A percentile compares a stretch with the other conserved stretches of the same genome.
These are phyloP conservation scores for Wickerhamiella kurtzmanii DNA, from an alignment of 805 yeast species.

Conservation along the genomic window DNA sequence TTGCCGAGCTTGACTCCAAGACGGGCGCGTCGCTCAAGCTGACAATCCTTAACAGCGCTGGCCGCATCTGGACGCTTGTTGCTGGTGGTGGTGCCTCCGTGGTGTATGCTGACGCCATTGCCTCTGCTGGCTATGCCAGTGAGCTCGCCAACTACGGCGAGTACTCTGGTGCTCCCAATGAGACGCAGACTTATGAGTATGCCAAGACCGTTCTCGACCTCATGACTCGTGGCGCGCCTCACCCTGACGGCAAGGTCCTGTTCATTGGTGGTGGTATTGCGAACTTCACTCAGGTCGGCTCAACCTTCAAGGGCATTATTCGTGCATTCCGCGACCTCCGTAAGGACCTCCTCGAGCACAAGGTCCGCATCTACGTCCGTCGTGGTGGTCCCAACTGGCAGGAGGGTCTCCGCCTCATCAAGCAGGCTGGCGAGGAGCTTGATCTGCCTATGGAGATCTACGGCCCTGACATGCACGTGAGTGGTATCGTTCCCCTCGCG, in stretches of 20 bases:
- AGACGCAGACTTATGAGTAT: slow-evolving; percentile 34
- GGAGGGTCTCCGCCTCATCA: slow-evolving; percentile 34
- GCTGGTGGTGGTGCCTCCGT: slow-evolving; percentile 39
- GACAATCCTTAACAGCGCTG: slow-evolving; percentile 31
- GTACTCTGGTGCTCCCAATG: slow-evolving; percentile 37
- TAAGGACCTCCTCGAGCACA: slow-evolving; percentile 27
- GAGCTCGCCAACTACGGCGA: slow-evolving; percentile 37
- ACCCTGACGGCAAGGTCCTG: slow-evolving; percentile 30
- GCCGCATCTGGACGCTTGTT: slow-evolving; percentile 35
- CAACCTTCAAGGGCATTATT: slow-evolving; percentile 37
- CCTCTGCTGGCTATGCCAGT: slow-evolving; percentile 33
- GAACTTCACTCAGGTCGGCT: slow-evolving; percentile 36
- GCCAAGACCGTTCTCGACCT: slow-evolving; percentile 35
- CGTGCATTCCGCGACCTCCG: slow-evolving; percentile 34
- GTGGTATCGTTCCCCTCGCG: slow-evolving; percentile 35
- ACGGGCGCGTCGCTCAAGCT: slow-evolving; percentile 36
- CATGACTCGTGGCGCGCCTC: slow-evolving; percentile 31
- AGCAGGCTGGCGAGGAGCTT: slow-evolving; percentile 33
- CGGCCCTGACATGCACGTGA: slow-evolving; percentile 40
- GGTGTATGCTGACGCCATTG: slow-evolving; percentile 36
- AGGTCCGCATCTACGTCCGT: slow-evolving; percentile 32
- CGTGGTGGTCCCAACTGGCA: slow-evolving; percentile 40
- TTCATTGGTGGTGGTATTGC: slow-evolving; percentile 38
- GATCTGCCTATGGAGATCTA: slow-evolving; percentile 34
- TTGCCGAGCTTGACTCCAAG: slow-evolving; percentile 36